Base-by-base conservation (phyloP, 2,329 filamentous ascomycete genomes). In the Didymella sp. region DNA sequence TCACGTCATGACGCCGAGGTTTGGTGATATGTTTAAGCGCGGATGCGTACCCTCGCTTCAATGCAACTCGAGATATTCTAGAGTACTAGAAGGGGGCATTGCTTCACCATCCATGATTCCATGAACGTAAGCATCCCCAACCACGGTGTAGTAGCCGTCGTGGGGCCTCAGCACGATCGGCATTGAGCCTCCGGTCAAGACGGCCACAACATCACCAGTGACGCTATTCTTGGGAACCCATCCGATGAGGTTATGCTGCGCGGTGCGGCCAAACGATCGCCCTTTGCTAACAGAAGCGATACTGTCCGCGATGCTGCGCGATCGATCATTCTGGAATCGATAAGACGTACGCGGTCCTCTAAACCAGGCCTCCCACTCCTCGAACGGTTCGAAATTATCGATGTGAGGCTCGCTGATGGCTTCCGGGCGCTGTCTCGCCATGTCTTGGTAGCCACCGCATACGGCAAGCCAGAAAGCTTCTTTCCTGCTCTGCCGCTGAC, bases 61-160 rank as follows among this genome's bases (percentile, higher is more conserved):
- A 9, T 43, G 52, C 7, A 56, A 4, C 25, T 56, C 52, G 2
- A 50, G 19, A 7, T 33, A 50, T 3, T 40, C 25, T 2, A 45
- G 19, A 9, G 22, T 6, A 19, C 11, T 6, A 1, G 9, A 12
- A 38, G 21, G 3, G 1, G 11, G 9, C 9, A 56, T 2, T 9
- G 52, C 54, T 17, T 57, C 52, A 3, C 52, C 52, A 9, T 56
- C 45, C 52, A 56, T 56, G 21, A 56, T 31, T 15, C 52, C 52
- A 40, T 50, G 52, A 9, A 56, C 13, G 33, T 56, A 56, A 6
- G 52, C 52, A 9, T 50, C 52, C 17, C 45, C 52, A 12, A 56
- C 24, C 6, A 56, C 40, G 21, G 21, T n/a, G 12, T 33, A 50
- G 19, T 35, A 33, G 4, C 46, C 38, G 3, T 31, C 19, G 2